Conservation (phyloP, 2,329 filamentous ascomycete genomes). For the Hymenoscyphus scutula region DNA sequence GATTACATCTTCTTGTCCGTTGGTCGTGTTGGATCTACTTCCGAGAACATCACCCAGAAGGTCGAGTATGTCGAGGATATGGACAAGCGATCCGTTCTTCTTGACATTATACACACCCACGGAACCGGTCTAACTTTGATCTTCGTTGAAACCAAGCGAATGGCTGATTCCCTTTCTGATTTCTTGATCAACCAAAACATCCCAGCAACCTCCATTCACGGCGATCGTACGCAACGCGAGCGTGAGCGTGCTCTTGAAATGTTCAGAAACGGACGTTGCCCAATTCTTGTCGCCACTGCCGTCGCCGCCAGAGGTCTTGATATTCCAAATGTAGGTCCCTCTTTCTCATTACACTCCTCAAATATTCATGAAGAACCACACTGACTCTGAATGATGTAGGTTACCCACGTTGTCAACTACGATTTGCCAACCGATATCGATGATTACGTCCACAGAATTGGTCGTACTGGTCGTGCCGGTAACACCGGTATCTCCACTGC, state of each 20-base stretch:
- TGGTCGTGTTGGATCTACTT: slow-evolving; percentile 96
- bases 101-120: slow-evolving; percentile 96
- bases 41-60: slow-evolving; percentile 99
- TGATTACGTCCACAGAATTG: slow-evolving; percentile 98
- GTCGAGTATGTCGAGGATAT: slow-evolving; percentile 95
- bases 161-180: slow-evolving; percentile 96
- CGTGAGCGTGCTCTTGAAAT: slow-evolving; percentile 97
- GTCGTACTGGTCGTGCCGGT: slow-evolving; percentile 98
- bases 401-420: slow-evolving; percentile 95
- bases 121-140: slow-evolving; percentile 87
- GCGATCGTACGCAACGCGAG: slow-evolving; percentile 97
- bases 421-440: slow-evolving; percentile 98
- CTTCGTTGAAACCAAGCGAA: slow-evolving; percentile 99
- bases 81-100: slow-evolving; percentile 96
- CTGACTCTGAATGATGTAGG: too few species aligned
- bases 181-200: slow-evolving; percentile 99
- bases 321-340: too few species aligned
- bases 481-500: slow-evolving; percentile 98
- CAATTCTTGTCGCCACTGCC: slow-evolving; percentile 93
- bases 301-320: slow-evolving; percentile 80
- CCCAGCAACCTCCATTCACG: slow-evolving; percentile 97
- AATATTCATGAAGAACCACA: too few species aligned
- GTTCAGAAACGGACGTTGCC: slow-evolving; percentile 94
- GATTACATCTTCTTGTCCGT: slow-evolving; percentile 99
- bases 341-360: too few species aligned